phyloP scores from a whole-genome alignment of 1,139 yeast genomes.

The Hansenula anomala region DNA sequence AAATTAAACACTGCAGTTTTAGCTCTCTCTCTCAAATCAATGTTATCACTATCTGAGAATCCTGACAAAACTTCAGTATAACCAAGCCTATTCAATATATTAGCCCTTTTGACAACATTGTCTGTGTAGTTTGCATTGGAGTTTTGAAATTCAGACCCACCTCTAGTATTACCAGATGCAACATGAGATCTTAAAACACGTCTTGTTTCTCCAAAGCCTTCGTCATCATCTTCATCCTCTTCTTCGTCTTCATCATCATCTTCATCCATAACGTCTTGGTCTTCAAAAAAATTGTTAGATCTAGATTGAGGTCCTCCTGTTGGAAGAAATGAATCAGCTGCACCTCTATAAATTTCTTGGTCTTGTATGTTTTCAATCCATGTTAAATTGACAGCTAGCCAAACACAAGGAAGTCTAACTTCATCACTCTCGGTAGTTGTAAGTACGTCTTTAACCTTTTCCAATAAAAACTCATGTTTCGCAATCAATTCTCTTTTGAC shows the following conservation, averaged over 20 bases:
- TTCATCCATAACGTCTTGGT: slow-evolving; percentile 9
- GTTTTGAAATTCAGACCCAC: not conserved
- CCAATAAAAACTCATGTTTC: slow-evolving; percentile 35
- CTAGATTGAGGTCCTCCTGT: too few relatives aligned
- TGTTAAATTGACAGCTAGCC: slow-evolving; percentile 56
- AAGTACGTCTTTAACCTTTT: slow-evolving; percentile 29
- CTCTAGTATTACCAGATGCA: too few relatives aligned
- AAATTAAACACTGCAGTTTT: slow-evolving; percentile 37
- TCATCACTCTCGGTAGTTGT: slow-evolving; percentile 32
- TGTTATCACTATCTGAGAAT: slow-evolving; percentile 29
- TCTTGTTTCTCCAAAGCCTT: slow-evolving; percentile 13
- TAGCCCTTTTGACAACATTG: slow-evolving; percentile 10
- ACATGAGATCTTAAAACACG: not conserved
- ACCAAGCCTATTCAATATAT: slow-evolving; percentile 13
- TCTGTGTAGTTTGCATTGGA: not conserved
- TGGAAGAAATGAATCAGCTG: too few relatives aligned
- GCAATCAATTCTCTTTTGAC: slow-evolving; percentile 41
- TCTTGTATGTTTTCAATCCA: slow-evolving; percentile 43
- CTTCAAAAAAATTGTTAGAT: slow-evolving; percentile 9
- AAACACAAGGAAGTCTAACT: slow-evolving; percentile 49
- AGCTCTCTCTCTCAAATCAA: slow-evolving; percentile 46
- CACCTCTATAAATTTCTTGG: too few relatives aligned
- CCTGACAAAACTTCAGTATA: slow-evolving; percentile 24
- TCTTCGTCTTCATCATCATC: slow-evolving; percentile 7
- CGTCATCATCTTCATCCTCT: slow-evolving; percentile 7